A percentile compares a stretch with the other conserved stretches of the same genome.
Evolutionary conservation across 2,329 filamentous ascomycete genomes (phyloP).

Genomic region (Sporothrix sp.): DNA sequence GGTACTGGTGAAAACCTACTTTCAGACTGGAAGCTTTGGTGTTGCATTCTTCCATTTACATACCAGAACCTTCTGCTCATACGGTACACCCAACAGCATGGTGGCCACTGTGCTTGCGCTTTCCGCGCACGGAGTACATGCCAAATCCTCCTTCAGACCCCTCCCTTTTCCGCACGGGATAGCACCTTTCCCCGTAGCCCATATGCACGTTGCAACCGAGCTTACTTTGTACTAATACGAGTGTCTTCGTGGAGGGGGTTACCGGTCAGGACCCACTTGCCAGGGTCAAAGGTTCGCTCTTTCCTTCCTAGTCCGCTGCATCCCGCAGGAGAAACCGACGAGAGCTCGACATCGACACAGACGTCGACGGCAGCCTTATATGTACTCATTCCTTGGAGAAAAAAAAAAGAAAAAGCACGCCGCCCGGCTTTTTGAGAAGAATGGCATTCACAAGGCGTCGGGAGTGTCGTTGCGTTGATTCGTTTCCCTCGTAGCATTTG

Average conservation of each 20-base stretch:
- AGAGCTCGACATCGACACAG: too few species aligned
- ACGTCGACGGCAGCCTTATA: too few species aligned
- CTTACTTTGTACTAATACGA: too few species aligned
- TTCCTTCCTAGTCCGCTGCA: slow-evolving; percentile 17
- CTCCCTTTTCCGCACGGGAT: too few species aligned
- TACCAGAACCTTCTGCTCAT: too few species aligned
- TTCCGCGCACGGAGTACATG: background rate
- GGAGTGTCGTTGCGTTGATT: too few species aligned
- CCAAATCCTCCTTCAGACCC: background rate
- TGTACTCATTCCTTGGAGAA: too few species aligned
- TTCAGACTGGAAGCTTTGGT: too few species aligned
- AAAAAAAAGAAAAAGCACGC: too few species aligned
- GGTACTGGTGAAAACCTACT: background rate
- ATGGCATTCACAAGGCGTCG: too few species aligned
- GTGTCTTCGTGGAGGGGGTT: slow-evolving; percentile 14
- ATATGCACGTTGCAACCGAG: slow-evolving; percentile 19
- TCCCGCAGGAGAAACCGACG: slow-evolving; percentile 8
- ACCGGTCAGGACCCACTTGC: slow-evolving; percentile 14
- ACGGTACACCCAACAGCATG: background rate
- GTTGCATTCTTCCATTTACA: too few species aligned
- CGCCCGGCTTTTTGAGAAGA: too few species aligned
- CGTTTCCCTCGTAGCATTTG: background rate
- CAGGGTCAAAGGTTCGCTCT: slow-evolving; percentile 15
- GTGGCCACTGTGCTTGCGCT: background rate
- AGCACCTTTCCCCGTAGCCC: background rate